These are phyloP conservation scores for Cordyceps cicadae DNA, from an alignment of 2,329 filamentous ascomycete species.

Conservation along the genomic window DNA sequence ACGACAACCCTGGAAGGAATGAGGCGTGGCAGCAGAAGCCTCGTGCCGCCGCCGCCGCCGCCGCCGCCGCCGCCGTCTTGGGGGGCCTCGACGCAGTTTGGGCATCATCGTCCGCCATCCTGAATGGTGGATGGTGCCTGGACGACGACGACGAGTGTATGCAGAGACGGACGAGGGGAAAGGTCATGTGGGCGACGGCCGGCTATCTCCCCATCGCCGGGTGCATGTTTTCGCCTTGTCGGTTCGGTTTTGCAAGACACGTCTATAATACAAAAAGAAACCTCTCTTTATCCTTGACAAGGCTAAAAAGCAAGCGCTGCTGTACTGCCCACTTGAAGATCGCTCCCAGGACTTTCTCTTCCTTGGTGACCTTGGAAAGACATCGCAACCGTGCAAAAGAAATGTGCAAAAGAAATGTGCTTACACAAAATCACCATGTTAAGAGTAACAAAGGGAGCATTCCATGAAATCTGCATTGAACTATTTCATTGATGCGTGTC, in stretches of 20 bases:
- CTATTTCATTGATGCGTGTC: too few species aligned
- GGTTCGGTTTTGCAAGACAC: not conserved
- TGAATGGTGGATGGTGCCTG: not conserved
- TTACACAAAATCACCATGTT: too few species aligned
- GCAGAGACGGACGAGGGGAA: not conserved
- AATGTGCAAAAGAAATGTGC: too few species aligned
- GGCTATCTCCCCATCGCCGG: not conserved
- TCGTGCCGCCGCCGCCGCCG: not conserved
- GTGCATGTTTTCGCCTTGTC: not conserved
- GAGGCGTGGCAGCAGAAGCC: not conserved
- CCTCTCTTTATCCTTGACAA: not conserved
- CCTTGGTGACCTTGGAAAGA: too few species aligned
- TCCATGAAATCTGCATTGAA: too few species aligned
- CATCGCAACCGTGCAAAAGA: too few species aligned
- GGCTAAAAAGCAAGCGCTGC: not conserved
- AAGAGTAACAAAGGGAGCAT: too few species aligned
- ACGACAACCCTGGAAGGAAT: not conserved
- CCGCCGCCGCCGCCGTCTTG: not conserved
- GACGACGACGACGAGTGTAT: not conserved
- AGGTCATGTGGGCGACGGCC: not conserved
- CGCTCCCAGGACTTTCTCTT: too few species aligned
- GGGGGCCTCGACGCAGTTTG: not conserved
- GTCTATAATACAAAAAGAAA: not conserved
- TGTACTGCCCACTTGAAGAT: too few species aligned
- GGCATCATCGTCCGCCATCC: not conserved